Conservation (phyloP, 352 stramenopile species). For the Thraustochytrium striatum region DNA sequence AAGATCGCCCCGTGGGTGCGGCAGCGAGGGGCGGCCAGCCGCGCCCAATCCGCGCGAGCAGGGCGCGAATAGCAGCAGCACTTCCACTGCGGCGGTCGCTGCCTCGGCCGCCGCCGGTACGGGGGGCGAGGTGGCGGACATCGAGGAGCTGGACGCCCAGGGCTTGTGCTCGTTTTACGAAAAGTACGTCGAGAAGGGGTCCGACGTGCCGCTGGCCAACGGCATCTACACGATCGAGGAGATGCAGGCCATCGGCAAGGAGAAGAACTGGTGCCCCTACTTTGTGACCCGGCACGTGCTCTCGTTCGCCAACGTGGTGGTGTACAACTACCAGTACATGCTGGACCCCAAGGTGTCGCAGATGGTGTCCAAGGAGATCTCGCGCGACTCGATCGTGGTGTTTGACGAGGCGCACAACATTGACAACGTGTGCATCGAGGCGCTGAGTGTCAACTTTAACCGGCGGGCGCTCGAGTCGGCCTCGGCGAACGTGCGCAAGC, state of each 20-base stretch:
- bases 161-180: constrained; percentile 61
- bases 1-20: constrained; percentile 97
- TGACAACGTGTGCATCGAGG: constrained; percentile 98
- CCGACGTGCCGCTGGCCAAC: constrained; percentile 83
- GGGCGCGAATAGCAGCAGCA: too few species aligned
- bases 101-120: not conserved
- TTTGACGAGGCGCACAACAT: constrained; percentile 98
- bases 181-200: constrained; percentile 64
- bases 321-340: constrained; percentile 99
- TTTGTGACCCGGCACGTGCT: constrained; percentile 95
- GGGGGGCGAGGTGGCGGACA: not conserved
- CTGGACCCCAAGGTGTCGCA: constrained; percentile 92
- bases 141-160: constrained; percentile 56
- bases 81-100: not conserved
- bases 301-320: constrained; percentile 92
- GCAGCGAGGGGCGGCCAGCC: too few species aligned
- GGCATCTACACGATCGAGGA: constrained; percentile 95
- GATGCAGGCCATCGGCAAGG: constrained; percentile 81
- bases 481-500: constrained; percentile 73
- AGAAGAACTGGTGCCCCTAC: constrained; percentile 94
- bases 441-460: constrained; percentile 91
- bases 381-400: constrained; percentile 79
- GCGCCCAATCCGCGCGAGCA: too few species aligned
- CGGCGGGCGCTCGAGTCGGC: constrained; percentile 81
- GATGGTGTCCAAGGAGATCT: constrained; percentile 85